These are phyloP conservation scores for Pseudogymnoascus sp. DNA, from an alignment of 2,329 filamentous ascomycete genomes.

Conservation along the genomic window DNA sequence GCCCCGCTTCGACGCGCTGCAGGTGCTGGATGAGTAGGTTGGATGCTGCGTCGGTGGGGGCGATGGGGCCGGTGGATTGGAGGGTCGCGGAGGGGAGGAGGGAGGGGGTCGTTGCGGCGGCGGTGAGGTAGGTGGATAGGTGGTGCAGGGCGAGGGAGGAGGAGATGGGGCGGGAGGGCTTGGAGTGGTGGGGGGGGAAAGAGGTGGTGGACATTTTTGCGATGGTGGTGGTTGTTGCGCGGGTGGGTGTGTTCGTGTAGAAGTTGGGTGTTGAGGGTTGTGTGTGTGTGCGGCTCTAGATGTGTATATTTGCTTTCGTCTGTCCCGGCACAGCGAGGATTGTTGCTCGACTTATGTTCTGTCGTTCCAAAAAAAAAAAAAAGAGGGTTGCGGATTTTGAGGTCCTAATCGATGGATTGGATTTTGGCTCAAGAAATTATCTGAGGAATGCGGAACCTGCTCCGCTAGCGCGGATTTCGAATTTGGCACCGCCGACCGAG, in stretches of 20 bases:
- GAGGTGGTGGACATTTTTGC: conserved; percentile 21
- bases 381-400: not conserved
- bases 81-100: conserved; percentile 28
- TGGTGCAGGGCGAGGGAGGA: conserved; percentile 23
- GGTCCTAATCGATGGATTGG: not conserved
- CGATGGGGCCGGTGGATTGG: conserved; percentile 24
- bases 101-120: conserved; percentile 19
- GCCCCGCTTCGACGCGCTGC: conserved; percentile 41
- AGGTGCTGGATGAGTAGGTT: conserved; percentile 44
- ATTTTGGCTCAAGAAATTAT: conserved; percentile 9
- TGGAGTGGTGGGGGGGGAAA: conserved; percentile 24
- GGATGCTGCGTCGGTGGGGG: conserved; percentile 17
- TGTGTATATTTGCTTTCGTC: not conserved
- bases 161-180: conserved; percentile 21
- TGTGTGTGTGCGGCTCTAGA: not conserved
- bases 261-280: not conserved
- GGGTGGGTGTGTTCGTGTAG: not conserved
- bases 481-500: not conserved
- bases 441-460: conserved; percentile 8
- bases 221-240: not conserved
- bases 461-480: conserved; percentile 18
- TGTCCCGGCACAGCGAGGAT: not conserved
- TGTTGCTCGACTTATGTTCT: too few species aligned
- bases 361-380: not conserved
- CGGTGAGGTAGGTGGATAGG: conserved; percentile 24